Base-by-base conservation (phyloP, 345 rosid genomes). In the Acer campestre region DNA sequence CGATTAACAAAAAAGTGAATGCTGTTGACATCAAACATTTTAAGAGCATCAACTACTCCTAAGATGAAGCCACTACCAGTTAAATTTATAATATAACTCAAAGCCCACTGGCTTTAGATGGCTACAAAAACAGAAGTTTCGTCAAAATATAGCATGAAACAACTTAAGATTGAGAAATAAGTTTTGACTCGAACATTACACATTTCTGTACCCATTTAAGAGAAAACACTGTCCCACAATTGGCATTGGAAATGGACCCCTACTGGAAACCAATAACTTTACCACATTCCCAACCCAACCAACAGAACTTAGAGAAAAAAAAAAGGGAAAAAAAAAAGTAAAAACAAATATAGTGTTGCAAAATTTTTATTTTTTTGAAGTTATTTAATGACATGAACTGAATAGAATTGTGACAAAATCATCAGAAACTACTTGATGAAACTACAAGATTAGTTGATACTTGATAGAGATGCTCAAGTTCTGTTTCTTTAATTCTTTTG, bases 1-100 rank as follows among this genome's bases (percentile, higher is more conserved):
- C 4, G 10, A 78, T 20, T 78, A 80, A 77, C 9, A 35, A 51
- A 67, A 82, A 61, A 71, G 68, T 63, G 69, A 75, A 83, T 72
- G 65, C 35, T 68, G 16, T 22, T 44, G 72, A 74, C 35, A 61
- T 74, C 20, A 44, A 55, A 67, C 20, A 7, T 63, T 58, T 29
- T 31, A 48, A 70, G 4, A 22, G 27, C 59, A 25, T 29, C 16
- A 18, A n/a, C 59, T 69, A 68, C 59, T 65, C 40, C 51, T 25
- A 17, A 12, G 23, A 66, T 25, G 12, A 53, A 71, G 23, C 48
- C 2, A 25, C 27, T 49, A 67, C 16, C 40, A 59, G 72, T 67
- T 29, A 64, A 56, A 49, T 11, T 61, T 0, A 46, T 68, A 49
- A 49, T 17, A 59, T 29, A 51, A 73, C 20, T 29, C 4, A 46